Evolutionary conservation across 225 moss, liverwort and hornwort genomes (phyloP), one percentile per base, ranked within the genome.

Genomic region (Straminergon stramineum): DNA sequence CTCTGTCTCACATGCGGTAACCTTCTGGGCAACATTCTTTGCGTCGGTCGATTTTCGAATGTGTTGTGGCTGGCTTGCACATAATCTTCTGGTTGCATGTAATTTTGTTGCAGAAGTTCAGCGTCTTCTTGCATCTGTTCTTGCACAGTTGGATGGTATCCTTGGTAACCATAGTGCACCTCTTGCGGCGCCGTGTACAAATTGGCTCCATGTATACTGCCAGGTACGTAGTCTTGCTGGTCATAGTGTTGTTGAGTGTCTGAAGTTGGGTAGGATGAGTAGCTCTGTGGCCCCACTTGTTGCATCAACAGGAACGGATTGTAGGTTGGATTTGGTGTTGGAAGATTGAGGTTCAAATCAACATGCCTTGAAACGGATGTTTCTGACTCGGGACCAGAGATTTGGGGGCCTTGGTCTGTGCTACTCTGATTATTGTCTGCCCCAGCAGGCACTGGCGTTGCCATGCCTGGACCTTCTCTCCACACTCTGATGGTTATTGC

Each of bases 1-100:
- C 95, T 91, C 85, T 92, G 92, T 88, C 95, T 92, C 85, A 91
- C 88, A 89, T 95, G 92, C 48, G 95, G 91, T 87, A 93, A 82
- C 67, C 95, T 90, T 88, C 95, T 85, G 35, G 93, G 89, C 35
- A 94, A 51, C 74, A 89, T 89, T 89, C 92, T 86, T 79, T 91
- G 91, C 90, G 86, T 80, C 76, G 89, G 81, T 81, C 85, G 80
- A 75, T 88, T 88, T 65, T 94, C 93, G 31, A 83, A 89, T 67
- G 89, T 74, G 63, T 66, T 88, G 62, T 93, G 94, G 61, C 66
- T 88, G 26, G 81, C 79, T 70, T 93, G 93, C 27, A 89, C 88
- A 75, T 88, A 92, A 86, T 86, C 79, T 63, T 92, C 89, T 37
- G 89, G 92, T 75, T 88, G 94, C 81, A 91, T 88, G 87, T 89